Base-by-base conservation (phyloP, 1,284 basidiomycete species). In the Trametes sp. region DNA sequence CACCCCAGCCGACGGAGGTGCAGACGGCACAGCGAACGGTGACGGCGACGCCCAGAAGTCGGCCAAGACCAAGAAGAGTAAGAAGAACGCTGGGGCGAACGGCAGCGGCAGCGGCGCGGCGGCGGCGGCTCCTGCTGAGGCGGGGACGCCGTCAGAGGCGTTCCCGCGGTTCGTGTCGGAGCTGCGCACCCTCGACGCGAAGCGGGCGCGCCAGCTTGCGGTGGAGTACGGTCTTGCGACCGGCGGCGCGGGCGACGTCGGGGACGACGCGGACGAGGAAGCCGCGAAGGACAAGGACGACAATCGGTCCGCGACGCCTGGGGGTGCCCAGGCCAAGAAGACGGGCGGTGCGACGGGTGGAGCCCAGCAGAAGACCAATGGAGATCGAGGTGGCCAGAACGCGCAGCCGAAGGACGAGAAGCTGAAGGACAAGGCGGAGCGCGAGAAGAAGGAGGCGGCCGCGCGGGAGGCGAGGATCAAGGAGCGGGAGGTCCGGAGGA, bases 111-210 rank as follows among this genome's bases (percentile, higher is more conserved):
- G 19, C 38, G 38, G 19, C 7, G 16, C 38, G 16, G 38, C 35
- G 31, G 42, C 31, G 46, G 63, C 63, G n/a, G 45, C 65, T 24
- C 26, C 23, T 44, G 63, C 64, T 29, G 54, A 45, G 10, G 45
- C 60, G 19, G 67, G 70, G 11, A 71, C 68, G 21, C 68, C 73
- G 8, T 75, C 74, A 10, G 64, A 65, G 4, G 55, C 67, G 8
- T 77, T 76, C 59, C 76, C 76, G 2, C 33, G 54, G 21, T 77
- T 82, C 62, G 67, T 83, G 36, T 71, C 74, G 23, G 73, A 75
- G 6, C 72, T 86, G 16, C 78, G 82, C 61, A 68, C 74, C 9
- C 73, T 83, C n/a, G 75, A 72, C n/a, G 73, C 78, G n/a, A 76
- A 77, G 16, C 71, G 74, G 26, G 77, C 80, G 2, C 75, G 73